Evolutionary conservation across 2,329 filamentous ascomycete species (phyloP), one percentile per base, ranked within the genome.

Genomic region (Cordyceps javanica): DNA sequence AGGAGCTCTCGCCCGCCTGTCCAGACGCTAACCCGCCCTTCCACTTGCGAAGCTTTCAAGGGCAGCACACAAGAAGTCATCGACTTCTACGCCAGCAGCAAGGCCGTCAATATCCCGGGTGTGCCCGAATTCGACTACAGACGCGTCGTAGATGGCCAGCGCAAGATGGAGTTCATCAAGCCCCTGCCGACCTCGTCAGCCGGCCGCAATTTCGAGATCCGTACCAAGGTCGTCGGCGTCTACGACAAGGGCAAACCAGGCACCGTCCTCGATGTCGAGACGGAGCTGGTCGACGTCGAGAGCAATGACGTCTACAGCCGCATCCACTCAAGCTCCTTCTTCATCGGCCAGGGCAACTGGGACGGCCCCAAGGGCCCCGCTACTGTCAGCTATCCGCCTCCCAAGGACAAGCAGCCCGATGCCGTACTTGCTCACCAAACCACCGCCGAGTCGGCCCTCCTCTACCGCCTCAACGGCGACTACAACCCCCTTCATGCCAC

Each of bases 401-500:
- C 91, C 8, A 76, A 87, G 69, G 86, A 80, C 62, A 86, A 83
- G 73, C 84, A 85, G 73, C 88, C 91, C 16, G 90, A 95, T 72
- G 82, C 78, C 44, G 81, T 85, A 6, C 82, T 89, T 63, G 81
- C 83, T 66, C 82, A 88, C 66, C 86, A 91, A 72, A 91, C 88
- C 5, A 88, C 77, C 26, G 68, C 76, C 55, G 85, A 92, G 75
- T 89, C 89, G 5, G 84, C 90, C 9, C 82, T 89, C 62, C 77
- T 94, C 57, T 94, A 94, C 73, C 82, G 90, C 62, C 81, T 96
- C 52, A 96, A 96, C 66, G 91, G 91, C 63, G 92, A 96, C 76
- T 96, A 96, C 75, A 96, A 96, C 77, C 92, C 91, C 28, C 85
- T 96, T 36, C 91, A 96, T 70, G 91, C 90, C 7, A 89, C 89